These are phyloP conservation scores for Citrus glauca DNA, from an alignment of 345 rosid species.

Conservation along the genomic window DNA sequence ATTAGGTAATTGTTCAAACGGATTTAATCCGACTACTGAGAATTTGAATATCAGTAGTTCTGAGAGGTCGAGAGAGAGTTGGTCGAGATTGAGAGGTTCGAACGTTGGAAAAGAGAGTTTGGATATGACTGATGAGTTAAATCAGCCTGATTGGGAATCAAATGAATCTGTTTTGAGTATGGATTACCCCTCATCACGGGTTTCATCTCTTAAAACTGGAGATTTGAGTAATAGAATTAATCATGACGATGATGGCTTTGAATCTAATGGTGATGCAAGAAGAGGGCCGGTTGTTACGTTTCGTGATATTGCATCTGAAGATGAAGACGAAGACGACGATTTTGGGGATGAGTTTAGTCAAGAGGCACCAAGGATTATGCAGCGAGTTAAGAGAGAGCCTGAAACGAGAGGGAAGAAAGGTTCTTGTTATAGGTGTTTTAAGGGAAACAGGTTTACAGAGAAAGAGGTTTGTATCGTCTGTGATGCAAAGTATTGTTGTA, in stretches of 20 bases:
- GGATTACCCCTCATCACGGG: slow-evolving; percentile 87
- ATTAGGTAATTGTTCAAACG: slow-evolving; percentile 21
- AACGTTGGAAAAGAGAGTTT: slow-evolving; percentile 36
- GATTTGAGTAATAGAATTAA: slow-evolving; percentile 40
- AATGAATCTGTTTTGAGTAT: slow-evolving; percentile 76
- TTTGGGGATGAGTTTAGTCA: slow-evolving; percentile 33
- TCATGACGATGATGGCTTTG: slow-evolving; percentile 37
- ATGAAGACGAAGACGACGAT: slow-evolving; percentile 35
- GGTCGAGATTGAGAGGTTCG: slow-evolving; percentile 40
- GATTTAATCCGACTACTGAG: slow-evolving; percentile 24
- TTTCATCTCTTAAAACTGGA: slow-evolving; percentile 51
- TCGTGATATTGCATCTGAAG: slow-evolving; percentile 63
- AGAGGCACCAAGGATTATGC: slow-evolving; percentile 32
- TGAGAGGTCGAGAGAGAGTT: slow-evolving; percentile 53
- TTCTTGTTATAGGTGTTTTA: slow-evolving; percentile 82
- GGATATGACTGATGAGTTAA: slow-evolving; percentile 49
- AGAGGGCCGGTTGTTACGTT: slow-evolving; percentile 66
- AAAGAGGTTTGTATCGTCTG: slow-evolving; percentile 97
- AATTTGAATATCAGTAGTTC: slow-evolving; percentile 49
- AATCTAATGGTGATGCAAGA: slow-evolving; percentile 40
- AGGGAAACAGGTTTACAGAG: slow-evolving; percentile 86
- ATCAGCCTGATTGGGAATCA: slow-evolving; percentile 70
- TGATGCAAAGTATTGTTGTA: slow-evolving; percentile 88
- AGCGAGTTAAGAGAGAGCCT: slow-evolving; percentile 44
- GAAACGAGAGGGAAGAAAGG: slow-evolving; percentile 83